Evolutionary conservation across 2,329 filamentous ascomycete species (phyloP).

Genomic region (Pseudogymnoascus sp.): DNA sequence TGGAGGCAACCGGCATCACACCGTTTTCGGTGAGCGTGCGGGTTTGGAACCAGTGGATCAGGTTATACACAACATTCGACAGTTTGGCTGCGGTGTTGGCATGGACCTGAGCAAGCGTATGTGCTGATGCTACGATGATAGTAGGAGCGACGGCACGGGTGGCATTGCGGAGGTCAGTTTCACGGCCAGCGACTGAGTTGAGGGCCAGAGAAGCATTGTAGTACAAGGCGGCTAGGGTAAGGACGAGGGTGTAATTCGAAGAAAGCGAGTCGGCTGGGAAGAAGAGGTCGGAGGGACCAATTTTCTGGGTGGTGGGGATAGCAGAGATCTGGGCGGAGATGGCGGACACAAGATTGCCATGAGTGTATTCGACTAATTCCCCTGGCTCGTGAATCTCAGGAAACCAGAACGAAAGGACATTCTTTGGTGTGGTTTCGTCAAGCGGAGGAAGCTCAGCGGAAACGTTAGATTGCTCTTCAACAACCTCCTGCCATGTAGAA

Average conservation of each 20-base stretch:
- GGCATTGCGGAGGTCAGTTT: conserved; percentile 65
- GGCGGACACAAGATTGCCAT: conserved; percentile 80
- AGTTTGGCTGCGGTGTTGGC: conserved; percentile 53
- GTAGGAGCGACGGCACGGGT: conserved; percentile 73
- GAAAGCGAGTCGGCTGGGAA: conserved; percentile 77
- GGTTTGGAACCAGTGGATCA: conserved; percentile 66
- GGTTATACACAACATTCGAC: conserved; percentile 56
- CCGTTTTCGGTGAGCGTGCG: conserved; percentile 64
- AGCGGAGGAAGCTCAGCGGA: conserved; percentile 59
- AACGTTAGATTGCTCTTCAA: conserved; percentile 59
- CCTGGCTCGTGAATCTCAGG: conserved; percentile 45
- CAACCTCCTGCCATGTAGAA: conserved; percentile 86
- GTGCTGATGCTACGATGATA: conserved; percentile 70
- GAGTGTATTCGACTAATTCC: conserved; percentile 76
- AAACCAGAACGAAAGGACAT: conserved; percentile 64
- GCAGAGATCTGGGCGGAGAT: conserved; percentile 71
- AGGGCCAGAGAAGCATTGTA: conserved; percentile 80
- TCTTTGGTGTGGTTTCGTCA: conserved; percentile 47
- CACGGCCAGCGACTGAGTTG: conserved; percentile 75
- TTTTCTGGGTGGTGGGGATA: conserved; percentile 67
- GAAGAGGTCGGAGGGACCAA: conserved; percentile 71
- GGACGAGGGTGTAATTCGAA: conserved; percentile 69
- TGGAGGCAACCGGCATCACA: conserved; percentile 61
- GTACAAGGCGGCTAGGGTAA: conserved; percentile 78
- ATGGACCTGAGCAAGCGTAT: conserved; percentile 65